Evolutionary conservation across 2,329 filamentous ascomycete genomes (phyloP).

Genomic region (Aspergillus carbonarius): DNA sequence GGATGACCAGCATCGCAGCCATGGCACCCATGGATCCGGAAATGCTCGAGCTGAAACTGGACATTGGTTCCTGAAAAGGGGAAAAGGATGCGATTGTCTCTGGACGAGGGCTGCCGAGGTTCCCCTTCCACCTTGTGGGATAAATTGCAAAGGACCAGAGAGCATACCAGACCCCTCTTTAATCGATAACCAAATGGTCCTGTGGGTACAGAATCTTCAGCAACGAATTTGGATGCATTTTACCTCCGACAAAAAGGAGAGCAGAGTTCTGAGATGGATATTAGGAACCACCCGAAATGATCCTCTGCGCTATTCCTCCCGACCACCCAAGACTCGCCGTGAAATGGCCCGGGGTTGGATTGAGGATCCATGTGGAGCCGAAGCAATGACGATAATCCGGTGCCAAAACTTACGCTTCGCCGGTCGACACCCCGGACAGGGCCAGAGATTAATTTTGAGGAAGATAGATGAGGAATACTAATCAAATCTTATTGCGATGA

Average conservation of each 20-base stretch:
- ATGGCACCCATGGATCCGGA: background rate
- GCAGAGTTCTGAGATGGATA: background rate
- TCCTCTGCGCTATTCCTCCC: background rate
- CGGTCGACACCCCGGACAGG: background rate
- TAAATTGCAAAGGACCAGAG: background rate
- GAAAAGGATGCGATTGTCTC: conserved; percentile 3
- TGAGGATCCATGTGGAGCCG: conserved; percentile 7
- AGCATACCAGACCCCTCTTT: background rate
- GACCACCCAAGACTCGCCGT: background rate
- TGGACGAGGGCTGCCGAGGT: conserved; percentile 2
- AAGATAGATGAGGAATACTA: background rate
- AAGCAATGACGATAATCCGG: conserved; percentile 3
- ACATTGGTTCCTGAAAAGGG: conserved; percentile 4
- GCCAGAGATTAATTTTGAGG: background rate
- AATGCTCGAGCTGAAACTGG: conserved; percentile 1
- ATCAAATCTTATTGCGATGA: conserved; percentile 1
- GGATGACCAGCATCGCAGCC: background rate
- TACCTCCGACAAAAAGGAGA: background rate
- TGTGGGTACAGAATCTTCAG: background rate
- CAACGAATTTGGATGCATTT: background rate
- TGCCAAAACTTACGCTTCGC: background rate
- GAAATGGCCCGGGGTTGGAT: conserved; percentile 3
- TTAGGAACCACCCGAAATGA: background rate
- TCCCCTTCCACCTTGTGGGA: background rate
- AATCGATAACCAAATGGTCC: background rate